phyloP scores from a whole-genome alignment of 306 rosid genomes.

The Adenanthera pavonina region DNA sequence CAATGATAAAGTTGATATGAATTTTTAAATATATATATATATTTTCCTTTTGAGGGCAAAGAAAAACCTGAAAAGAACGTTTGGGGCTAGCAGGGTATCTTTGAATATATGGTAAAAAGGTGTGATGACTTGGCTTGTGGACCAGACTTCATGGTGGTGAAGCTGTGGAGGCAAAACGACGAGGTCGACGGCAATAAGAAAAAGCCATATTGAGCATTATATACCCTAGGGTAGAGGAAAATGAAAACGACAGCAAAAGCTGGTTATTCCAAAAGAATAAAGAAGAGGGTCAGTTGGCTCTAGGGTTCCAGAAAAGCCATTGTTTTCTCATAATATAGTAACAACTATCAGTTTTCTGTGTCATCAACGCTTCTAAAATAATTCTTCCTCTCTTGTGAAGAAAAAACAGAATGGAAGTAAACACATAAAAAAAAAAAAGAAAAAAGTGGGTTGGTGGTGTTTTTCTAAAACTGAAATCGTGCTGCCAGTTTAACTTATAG shows the following conservation, averaged over 20 bases:
- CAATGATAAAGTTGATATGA: background rate
- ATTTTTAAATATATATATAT: background rate
- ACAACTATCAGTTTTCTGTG: background rate
- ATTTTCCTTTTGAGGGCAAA: background rate
- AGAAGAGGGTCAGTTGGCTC: background rate
- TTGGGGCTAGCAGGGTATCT: slow-evolving; percentile 22
- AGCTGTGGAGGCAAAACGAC: background rate
- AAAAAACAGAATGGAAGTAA: background rate
- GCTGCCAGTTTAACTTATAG: background rate
- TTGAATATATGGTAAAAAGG: slow-evolving; percentile 8
- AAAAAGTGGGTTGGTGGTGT: background rate
- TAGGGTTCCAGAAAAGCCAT: background rate
- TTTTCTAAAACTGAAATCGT: background rate
- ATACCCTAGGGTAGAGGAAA: background rate
- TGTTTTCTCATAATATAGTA: background rate
- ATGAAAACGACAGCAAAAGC: background rate
- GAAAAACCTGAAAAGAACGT: slow-evolving; percentile 23
- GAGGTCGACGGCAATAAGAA: background rate
- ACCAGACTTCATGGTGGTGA: slow-evolving; percentile 4
- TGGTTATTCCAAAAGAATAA: background rate
- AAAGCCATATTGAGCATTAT: background rate
- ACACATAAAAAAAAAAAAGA: background rate
- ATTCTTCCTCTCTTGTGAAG: background rate
- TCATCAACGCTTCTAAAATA: background rate
- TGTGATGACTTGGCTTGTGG: background rate